These are phyloP conservation scores for Candolleomyces efflorescens DNA, from an alignment of 768 basidiomycete species.

Conservation along the genomic window DNA sequence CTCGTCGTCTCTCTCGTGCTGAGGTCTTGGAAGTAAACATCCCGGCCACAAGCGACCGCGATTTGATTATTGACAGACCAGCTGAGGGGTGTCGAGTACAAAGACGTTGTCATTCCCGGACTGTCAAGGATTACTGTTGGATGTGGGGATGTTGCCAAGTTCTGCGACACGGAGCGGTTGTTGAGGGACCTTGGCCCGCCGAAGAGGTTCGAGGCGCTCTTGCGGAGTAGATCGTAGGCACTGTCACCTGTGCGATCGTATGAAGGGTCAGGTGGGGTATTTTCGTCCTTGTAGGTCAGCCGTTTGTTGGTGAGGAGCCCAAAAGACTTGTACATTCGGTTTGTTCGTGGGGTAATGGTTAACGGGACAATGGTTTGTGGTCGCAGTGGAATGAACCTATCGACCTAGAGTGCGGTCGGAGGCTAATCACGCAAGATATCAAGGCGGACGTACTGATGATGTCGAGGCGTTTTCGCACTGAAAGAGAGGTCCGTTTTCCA, in stretches of 20 bases:
- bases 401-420: conserved; percentile 36
- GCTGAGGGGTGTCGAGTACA: conserved; percentile 53
- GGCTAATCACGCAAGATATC: background rate
- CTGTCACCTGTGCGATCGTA: conserved; percentile 29
- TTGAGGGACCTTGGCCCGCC: conserved; percentile 20
- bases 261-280: conserved; percentile 3
- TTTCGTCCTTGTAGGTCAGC: conserved; percentile 46
- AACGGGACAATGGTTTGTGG: conserved; percentile 50
- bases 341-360: conserved; percentile 62
- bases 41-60: conserved; percentile 55
- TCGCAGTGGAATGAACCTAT: conserved; percentile 56
- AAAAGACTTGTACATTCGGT: conserved; percentile 58
- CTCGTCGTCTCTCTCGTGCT: conserved; percentile 49
- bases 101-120: conserved; percentile 52
- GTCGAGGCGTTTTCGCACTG: conserved; percentile 3
- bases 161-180: conserved; percentile 51
- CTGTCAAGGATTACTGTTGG: conserved; percentile 60
- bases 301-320: conserved; percentile 55
- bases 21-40: conserved; percentile 62
- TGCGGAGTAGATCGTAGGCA: conserved; percentile 45
- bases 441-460: conserved; percentile 1
- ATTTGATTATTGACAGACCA: conserved; percentile 61
- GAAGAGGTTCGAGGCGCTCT: conserved; percentile 51
- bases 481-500: background rate
- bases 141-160: conserved; percentile 50